Conservation (phyloP, 2,329 filamentous ascomycete genomes). For the Botrytis hyacinthi region DNA sequence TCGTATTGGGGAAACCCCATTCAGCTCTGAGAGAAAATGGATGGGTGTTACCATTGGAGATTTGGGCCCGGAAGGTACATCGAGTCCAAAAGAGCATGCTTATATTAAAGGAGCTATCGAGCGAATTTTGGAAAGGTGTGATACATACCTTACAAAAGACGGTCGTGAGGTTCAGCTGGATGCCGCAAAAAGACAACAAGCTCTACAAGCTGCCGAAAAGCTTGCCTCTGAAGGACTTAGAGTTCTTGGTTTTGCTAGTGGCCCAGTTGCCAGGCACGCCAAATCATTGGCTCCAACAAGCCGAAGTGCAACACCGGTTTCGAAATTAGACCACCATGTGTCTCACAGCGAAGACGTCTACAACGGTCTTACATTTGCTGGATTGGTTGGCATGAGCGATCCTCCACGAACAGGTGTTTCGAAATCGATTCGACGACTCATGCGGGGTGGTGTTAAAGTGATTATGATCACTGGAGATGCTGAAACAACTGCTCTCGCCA, state of each 20-base stretch:
- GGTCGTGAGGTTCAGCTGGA: constrained; percentile 86
- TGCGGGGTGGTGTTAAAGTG: constrained; percentile 92
- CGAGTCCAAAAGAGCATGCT: constrained; percentile 64
- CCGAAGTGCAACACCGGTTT: constrained; percentile 54
- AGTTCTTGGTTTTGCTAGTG: constrained; percentile 91
- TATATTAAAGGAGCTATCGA: constrained; percentile 97
- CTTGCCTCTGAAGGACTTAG: constrained; percentile 89
- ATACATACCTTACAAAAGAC: constrained; percentile 84
- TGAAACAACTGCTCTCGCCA: constrained; percentile 89
- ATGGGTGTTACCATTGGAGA: constrained; percentile 88
- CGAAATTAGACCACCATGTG: constrained; percentile 30
- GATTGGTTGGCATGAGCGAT: constrained; percentile 95
- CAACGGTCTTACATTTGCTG: constrained; percentile 81
- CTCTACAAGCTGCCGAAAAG: constrained; percentile 72
- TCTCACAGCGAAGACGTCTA: constrained; percentile 71
- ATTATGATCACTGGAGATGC: constrained; percentile 99
- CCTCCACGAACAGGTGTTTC: constrained; percentile 89
- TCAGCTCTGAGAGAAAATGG: constrained; percentile 97
- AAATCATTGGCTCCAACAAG: constrained; percentile 40
- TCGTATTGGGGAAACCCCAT: constrained; percentile 82
- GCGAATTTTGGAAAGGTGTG: constrained; percentile 79
- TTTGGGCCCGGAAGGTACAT: constrained; percentile 34
- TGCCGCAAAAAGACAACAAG: constrained; percentile 68
- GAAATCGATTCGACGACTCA: constrained; percentile 81
- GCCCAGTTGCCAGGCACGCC: constrained; percentile 56